phyloP scores from a whole-genome alignment of 2,329 filamentous ascomycete species.

The Pseudogymnoascus sp. region DNA sequence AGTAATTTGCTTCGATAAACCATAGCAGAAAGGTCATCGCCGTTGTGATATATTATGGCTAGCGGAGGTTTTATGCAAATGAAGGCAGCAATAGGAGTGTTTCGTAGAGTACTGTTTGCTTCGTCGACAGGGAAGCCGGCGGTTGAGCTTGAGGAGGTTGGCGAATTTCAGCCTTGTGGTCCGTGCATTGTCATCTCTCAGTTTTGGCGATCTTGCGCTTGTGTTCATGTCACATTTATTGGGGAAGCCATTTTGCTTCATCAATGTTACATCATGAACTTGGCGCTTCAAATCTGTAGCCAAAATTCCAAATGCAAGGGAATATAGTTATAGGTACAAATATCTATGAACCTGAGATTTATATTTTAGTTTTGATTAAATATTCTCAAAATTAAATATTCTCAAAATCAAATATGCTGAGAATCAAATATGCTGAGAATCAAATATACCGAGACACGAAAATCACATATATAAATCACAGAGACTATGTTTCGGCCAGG shows the following conservation, averaged over 20 bases:
- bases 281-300: not conserved
- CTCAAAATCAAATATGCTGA: not conserved
- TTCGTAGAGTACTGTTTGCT: not conserved
- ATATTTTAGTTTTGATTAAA: not conserved
- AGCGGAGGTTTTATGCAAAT: not conserved
- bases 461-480: not conserved
- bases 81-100: not conserved
- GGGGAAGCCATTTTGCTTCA: not conserved
- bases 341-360: not conserved
- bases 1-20: not conserved
- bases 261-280: not conserved
- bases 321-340: not conserved
- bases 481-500: not conserved
- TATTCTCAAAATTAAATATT: not conserved
- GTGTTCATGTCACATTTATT: not conserved
- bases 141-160: not conserved
- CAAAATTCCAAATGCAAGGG: not conserved
- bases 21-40: not conserved
- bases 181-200: not conserved
- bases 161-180: slow-evolving; percentile 6
- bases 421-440: not conserved
- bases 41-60: not conserved
- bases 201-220: not conserved
- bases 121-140: not conserved
- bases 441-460: not conserved